A percentile compares a stretch with the other conserved stretches of the same genome.
phyloP scores from a whole-genome alignment of 1,284 basidiomycete genomes.

The Anthracocystis walkeri region DNA sequence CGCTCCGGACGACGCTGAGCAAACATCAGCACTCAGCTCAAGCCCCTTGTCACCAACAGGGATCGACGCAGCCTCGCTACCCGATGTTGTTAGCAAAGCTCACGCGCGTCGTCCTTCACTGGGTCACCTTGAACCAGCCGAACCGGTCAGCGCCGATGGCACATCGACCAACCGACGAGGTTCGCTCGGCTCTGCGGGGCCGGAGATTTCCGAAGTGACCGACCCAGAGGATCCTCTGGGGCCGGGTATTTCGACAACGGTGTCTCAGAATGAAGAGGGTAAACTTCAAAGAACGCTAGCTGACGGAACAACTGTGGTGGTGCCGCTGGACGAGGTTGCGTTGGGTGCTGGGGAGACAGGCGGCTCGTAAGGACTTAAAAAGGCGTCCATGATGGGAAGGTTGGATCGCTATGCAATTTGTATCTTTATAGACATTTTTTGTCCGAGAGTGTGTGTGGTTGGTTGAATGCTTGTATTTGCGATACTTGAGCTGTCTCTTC shows the following conservation, averaged over 20 bases:
- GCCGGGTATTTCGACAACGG: slow-evolving; percentile 50
- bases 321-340: slow-evolving; percentile 66
- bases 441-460: no score
- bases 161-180: slow-evolving; percentile 17
- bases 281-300: slow-evolving; percentile 59
- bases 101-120: slow-evolving; percentile 54
- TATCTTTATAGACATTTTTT: not conserved
- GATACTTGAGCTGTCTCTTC: no score
- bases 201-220: slow-evolving; percentile 43
- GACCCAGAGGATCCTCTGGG: slow-evolving; percentile 50
- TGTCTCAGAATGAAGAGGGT: slow-evolving; percentile 49
- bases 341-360: slow-evolving; percentile 30
- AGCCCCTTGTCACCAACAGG: slow-evolving; percentile 23
- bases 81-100: slow-evolving; percentile 40
- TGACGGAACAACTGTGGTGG: slow-evolving; percentile 61
- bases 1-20: not conserved
- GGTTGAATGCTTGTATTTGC: no score
- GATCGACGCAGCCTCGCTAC: slow-evolving; percentile 10
- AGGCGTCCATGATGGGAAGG: not conserved
- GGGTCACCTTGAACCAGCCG: slow-evolving; percentile 38
- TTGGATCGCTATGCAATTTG: not conserved
- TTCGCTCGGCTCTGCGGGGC: slow-evolving; percentile 30
- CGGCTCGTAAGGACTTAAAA: not conserved
- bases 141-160: not conserved
- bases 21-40: slow-evolving; percentile 39